Evolutionary conservation across 768 basidiomycete genomes (phyloP).

Genomic region (Brasilioporus rufonigricans): DNA sequence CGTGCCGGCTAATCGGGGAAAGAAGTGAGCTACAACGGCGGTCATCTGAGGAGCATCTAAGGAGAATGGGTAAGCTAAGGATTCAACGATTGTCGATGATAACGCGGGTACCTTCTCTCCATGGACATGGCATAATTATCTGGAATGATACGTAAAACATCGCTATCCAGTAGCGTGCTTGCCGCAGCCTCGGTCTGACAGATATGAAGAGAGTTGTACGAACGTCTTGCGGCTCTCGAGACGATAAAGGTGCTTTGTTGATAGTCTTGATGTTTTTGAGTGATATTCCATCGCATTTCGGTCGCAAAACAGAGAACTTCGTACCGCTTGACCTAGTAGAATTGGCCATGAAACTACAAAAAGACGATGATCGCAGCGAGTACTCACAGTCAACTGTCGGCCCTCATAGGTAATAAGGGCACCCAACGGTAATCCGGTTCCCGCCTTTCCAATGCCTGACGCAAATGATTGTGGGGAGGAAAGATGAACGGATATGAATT

Average conservation of each 20-base stretch:
- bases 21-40: constrained; percentile 10
- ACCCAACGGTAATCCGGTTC: constrained; percentile 25
- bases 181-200: neutral
- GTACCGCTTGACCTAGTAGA: constrained; percentile 23
- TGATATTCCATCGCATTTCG: constrained; percentile 24
- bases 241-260: constrained; percentile 22
- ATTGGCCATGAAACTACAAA: neutral
- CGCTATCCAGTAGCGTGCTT: constrained; percentile 11
- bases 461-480: neutral
- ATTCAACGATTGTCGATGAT: neutral
- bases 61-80: neutral
- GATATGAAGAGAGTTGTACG: neutral
- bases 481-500: neutral
- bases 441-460: constrained; percentile 26
- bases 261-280: neutral
- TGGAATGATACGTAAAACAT: constrained; percentile 20
- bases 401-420: constrained; percentile 22
- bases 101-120: constrained; percentile 4
- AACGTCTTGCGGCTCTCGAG: constrained; percentile 7
- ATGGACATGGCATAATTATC: neutral
- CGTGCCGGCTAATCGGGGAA: constrained; percentile 16
- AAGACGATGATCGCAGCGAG: neutral
- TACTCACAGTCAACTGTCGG: constrained; percentile 25
- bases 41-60: constrained; percentile 1
- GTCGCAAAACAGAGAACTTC: constrained; percentile 31